Evolutionary conservation across 257 asterid genomes (phyloP), one percentile per base, ranked within the genome.

Genomic region (Parsonsia alboflavescens): DNA sequence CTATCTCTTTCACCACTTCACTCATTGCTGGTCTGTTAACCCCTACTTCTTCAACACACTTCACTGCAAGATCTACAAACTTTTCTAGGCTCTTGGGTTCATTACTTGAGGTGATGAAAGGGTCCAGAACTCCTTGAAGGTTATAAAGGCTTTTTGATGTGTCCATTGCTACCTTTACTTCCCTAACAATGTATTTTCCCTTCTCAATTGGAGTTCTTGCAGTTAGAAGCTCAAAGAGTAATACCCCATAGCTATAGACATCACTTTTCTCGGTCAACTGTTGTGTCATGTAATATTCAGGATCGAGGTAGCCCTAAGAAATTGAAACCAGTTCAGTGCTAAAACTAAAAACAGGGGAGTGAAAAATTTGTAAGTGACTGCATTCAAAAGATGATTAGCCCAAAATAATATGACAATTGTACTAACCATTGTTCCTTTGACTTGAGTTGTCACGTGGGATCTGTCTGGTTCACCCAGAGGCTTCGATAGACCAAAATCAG

Each of bases 351-450:
- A 42, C 28, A 6, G 30, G 42, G 53, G 16, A 22, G n/a, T n/a
- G 52, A 49, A 21, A 53, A 53, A 26, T 42, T 28, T 26, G 0
- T 22, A 26, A 41, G 56, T 49, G 44, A 52, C 61, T 10, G 4
- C 4, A 39, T 24, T 17, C 44, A 41, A 36, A 54, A 3, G 33
- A 42, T 5, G 39, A 52, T n/a, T 4, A 61, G 2, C 10, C 36
- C 21, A 22, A 61, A 22, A 61, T 33, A n/a, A 17, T 36, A 17
- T 13, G 46, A 53, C 41, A 52, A 73, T 62, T 70, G 22, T 41
- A 83, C 90, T 83, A 46, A 92, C 99, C 98, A 89, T 89, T 76
- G 99, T 95, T 82, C 98, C 99, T 86, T 95, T 95, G 48, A 95
- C 98, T 85, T 95, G 97, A 80, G 99, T 95, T 68, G 98, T 90